phyloP scores from a whole-genome alignment of 1,284 basidiomycete species.

The Fomitopsis betulina region DNA sequence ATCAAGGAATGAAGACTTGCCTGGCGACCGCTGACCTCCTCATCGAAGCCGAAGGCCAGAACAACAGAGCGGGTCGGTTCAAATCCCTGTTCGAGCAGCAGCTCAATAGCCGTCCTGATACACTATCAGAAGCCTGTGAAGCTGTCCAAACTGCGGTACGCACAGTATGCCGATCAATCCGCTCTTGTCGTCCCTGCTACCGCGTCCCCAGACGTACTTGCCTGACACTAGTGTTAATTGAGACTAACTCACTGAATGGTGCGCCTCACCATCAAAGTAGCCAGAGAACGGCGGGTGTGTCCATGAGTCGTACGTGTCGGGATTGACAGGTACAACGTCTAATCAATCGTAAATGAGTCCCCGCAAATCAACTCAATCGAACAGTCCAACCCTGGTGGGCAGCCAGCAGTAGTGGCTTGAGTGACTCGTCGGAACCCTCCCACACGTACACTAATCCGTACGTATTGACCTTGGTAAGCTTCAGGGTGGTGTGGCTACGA shows the following conservation, averaged over 20 bases:
- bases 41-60: constrained; percentile 68
- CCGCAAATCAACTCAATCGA: neutral
- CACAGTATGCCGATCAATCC: constrained; percentile 55
- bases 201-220: constrained; percentile 60
- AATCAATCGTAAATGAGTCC: neutral
- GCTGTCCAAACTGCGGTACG: constrained; percentile 9
- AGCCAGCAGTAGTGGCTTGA: constrained; percentile 64
- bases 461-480: constrained; percentile 55
- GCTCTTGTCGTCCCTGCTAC: constrained; percentile 59
- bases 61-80: constrained; percentile 50
- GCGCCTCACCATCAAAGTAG: constrained; percentile 28
- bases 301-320: constrained; percentile 50
- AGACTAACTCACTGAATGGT: neutral
- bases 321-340: constrained; percentile 58
- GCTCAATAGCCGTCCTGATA: constrained; percentile 46
- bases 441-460: constrained; percentile 65
- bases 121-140: neutral
- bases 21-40: constrained; percentile 53
- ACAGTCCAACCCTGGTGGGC: constrained; percentile 54
- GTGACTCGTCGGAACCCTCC: constrained; percentile 46
- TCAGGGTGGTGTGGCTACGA: constrained; percentile 44
- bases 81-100: constrained; percentile 48
- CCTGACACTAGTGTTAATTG: constrained; percentile 23
- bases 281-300: constrained; percentile 33
- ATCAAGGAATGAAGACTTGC: constrained; percentile 18